Evolutionary conservation across 805 yeast species (phyloP), one percentile per base, ranked within the genome.

Genomic region (Huiozyma naganishii): DNA sequence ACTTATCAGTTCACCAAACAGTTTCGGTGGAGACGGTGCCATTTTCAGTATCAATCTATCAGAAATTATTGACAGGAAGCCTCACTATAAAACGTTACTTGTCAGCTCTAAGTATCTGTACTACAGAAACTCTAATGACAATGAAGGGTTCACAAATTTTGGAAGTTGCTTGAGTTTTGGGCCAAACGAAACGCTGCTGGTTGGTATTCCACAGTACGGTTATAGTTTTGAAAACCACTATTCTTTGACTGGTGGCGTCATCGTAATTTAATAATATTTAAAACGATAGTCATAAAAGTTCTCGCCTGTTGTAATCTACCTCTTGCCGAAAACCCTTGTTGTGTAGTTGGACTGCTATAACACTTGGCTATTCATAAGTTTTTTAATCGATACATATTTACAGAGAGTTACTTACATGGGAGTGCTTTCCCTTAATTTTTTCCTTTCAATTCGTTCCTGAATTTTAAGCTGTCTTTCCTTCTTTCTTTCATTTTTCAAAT

Each of bases 1-100:
- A 23, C 61, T 59, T 41, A 51, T 73, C 2, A 62, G 76, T 0
- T 68, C 77, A 0, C 73, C 76, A 1, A 74, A 73, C 2, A 55
- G 57, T 43, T 45, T 50, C 32, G 42, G 45, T 8, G 54, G 52
- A 5, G 44, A 40, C 28, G 80, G 79, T 0, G 70, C 71, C 0
- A 58, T 79, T 4, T 78, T 77, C 71, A 50, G 52, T 32, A 44
- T 73, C 1, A 44, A 58, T 3, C 44, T 71, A 41, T 33, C 36
- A 40, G 51, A 48, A 17, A 36, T 54, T 11, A 4, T 30, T 8
- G 57, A 17, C 23, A 17, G 23, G 23, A 17, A 17, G 23, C 23
- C 23, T 17, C 23, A 17, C 23, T 17, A 3, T 17, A 17, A 17
- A 17, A 17, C 23, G 23, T 17, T 17, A 17, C 23, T 17, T 17